These are phyloP conservation scores for Yamadazyma songkhlaensis DNA, from an alignment of 1,139 yeast genomes.

Conservation along the genomic window DNA sequence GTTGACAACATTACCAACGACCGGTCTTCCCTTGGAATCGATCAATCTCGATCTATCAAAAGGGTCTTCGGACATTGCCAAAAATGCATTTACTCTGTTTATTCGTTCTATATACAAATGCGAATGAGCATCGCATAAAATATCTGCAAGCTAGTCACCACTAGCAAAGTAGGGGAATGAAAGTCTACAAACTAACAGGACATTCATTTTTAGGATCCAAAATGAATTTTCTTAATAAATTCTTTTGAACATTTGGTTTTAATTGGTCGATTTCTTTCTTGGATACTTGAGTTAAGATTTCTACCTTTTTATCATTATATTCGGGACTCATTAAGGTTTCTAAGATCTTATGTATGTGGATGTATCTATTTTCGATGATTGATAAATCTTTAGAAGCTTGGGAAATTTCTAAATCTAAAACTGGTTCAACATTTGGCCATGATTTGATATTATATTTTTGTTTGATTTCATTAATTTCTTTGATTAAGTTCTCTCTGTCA, in stretches of 20 bases:
- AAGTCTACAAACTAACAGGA: constrained; percentile 23
- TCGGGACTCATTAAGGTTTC: constrained; percentile 32
- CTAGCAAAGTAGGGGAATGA: neutral
- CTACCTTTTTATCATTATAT: constrained; percentile 20
- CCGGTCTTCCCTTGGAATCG: constrained; percentile 11
- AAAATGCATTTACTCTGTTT: constrained; percentile 3
- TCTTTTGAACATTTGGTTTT: constrained; percentile 31
- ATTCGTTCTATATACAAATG: constrained; percentile 7
- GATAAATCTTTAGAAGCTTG: constrained; percentile 20
- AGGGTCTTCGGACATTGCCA: neutral
- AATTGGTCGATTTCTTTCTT: constrained; percentile 23
- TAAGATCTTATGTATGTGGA: constrained; percentile 30
- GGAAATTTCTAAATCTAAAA: constrained; percentile 31
- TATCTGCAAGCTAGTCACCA: neutral
- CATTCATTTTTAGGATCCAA: constrained; percentile 35
- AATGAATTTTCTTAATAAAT: constrained; percentile 40
- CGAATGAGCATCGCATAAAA: constrained; percentile 4
- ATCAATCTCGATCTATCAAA: constrained; percentile 5
- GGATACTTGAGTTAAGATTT: constrained; percentile 24
- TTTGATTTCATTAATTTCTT: constrained; percentile 48
- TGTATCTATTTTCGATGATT: constrained; percentile 27
- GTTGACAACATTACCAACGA: constrained; percentile 5
- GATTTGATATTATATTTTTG: constrained; percentile 52
- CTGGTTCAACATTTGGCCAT: constrained; percentile 55
- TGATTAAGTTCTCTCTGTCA: constrained; percentile 33